A percentile compares a stretch with the other conserved stretches of the same genome.
phyloP scores from a whole-genome alignment of 495 filamentous ascomycete genomes.

The Thermochaetoides thermophila region DNA sequence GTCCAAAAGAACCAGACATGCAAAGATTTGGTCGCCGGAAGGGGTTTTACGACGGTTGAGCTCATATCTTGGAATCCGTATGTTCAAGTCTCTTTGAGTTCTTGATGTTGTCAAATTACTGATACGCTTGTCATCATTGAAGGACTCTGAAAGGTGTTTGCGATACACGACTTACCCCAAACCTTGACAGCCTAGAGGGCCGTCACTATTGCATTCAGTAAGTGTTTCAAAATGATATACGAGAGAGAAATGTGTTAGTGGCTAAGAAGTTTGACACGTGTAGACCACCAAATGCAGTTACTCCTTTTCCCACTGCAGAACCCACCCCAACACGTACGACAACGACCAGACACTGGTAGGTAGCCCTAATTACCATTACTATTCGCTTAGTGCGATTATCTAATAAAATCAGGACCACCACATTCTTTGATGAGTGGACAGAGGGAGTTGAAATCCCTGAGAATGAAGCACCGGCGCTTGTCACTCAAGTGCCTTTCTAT shows the following conservation, averaged over 20 bases:
- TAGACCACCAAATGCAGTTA: no score
- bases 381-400: background rate
- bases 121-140: no score
- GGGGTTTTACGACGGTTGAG: background rate
- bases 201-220: background rate
- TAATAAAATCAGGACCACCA: background rate
- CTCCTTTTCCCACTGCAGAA: no score
- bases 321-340: no score
- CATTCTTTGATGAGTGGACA: background rate
- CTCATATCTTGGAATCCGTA: background rate
- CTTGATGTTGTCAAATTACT: no score
- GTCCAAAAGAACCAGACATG: background rate
- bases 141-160: background rate
- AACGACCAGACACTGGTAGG: no score
- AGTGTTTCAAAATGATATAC: no score
- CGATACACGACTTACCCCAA: background rate
- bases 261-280: no score
- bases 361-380: background rate
- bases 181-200: background rate
- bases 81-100: background rate
- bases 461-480: background rate
- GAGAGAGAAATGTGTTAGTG: no score
- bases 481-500: background rate
- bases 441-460: background rate
- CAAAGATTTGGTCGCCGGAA: background rate